Evolutionary conservation across 2,329 filamentous ascomycete species (phyloP).

Genomic region (Fusarium sp.): DNA sequence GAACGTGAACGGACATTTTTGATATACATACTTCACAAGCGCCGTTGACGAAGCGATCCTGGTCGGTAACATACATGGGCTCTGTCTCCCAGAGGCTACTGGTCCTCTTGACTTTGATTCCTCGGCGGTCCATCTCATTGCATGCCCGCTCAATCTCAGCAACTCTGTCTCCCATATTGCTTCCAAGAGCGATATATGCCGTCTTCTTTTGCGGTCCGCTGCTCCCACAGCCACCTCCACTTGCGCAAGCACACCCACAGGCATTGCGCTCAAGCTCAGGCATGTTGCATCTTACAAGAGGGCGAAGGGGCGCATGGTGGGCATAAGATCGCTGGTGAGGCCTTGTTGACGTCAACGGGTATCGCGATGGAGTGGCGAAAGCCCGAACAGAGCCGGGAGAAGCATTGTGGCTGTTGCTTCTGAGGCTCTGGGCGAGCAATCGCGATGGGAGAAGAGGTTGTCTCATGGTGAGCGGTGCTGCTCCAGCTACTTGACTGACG

Average conservation of each 20-base stretch:
- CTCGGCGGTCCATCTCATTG: constrained; percentile 74
- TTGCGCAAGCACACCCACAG: constrained; percentile 49
- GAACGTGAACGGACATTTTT: neutral
- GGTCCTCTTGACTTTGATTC: constrained; percentile 78
- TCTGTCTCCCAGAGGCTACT: constrained; percentile 94
- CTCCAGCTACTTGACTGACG: constrained; percentile 29
- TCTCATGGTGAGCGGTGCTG: constrained; percentile 29
- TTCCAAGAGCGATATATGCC: constrained; percentile 88
- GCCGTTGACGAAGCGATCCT: constrained; percentile 89
- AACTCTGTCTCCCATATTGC: constrained; percentile 88
- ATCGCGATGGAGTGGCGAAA: constrained; percentile 20
- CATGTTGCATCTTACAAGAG: constrained; percentile 9
- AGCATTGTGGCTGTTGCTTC: constrained; percentile 8
- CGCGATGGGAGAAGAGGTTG: constrained; percentile 17
- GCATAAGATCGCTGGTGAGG: constrained; percentile 13
- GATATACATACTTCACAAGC: constrained; percentile 78
- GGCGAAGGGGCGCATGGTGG: constrained; percentile 23
- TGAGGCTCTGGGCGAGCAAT: constrained; percentile 13
- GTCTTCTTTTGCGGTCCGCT: constrained; percentile 48
- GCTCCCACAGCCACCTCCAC: constrained; percentile 39
- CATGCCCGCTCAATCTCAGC: constrained; percentile 87
- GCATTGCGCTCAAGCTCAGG: constrained; percentile 36
- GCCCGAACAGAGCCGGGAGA: constrained; percentile 1
- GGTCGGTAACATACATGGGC: constrained; percentile 95
- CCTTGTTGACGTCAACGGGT: constrained; percentile 11